Evolutionary conservation across 345 rosid genomes (phyloP), one percentile per base, ranked within the genome.

Genomic region (Anastatica hierochuntica): DNA sequence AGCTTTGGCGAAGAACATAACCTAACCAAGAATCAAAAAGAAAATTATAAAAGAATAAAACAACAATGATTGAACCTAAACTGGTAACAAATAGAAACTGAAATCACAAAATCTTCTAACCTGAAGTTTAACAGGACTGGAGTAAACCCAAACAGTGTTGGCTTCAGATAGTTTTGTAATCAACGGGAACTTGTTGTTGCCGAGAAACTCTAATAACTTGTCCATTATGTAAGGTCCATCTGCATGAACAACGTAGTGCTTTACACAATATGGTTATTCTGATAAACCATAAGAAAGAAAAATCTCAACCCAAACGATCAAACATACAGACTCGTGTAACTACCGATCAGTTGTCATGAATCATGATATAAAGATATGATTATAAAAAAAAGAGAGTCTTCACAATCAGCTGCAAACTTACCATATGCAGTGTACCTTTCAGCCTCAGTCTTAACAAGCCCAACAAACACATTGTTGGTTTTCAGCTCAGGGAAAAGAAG

Each of bases 71-170:
- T 10, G 49, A 40, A 20, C 2, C 15, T 15, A 42, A 50, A 19
- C 4, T 41, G 9, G 10, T 39, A 49, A 12, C 1, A 3, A 6
- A 18, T 45, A 19, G 1, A 55, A 55, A 41, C 1, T 12, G 4
- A 53, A 58, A 51, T 23, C n/a, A n/a, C n/a, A 21, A 21, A 2
- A 21, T 2, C 24, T 21, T 51, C 46, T 56, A 31, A 90, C 97
- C 95, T 90, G 94, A 68, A 76, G 86, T 55, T 82, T 86, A 42
- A 78, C 36, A 15, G 86, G 82, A 70, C 85, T 82, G 33, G 95
- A 76, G 76, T 81, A 79, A 58, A 83, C 95, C 66, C 71, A 72
- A 58, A 50, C 69, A 11, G 84, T 78, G 67, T 80, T 90, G 39
- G 78, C 72, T 47, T 86, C 95, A 47, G 83, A 81, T 67, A 90